These are phyloP conservation scores for Linnemannia hyalina DNA, from an alignment of 192 early-diverging fungal species.

Conservation along the genomic window DNA sequence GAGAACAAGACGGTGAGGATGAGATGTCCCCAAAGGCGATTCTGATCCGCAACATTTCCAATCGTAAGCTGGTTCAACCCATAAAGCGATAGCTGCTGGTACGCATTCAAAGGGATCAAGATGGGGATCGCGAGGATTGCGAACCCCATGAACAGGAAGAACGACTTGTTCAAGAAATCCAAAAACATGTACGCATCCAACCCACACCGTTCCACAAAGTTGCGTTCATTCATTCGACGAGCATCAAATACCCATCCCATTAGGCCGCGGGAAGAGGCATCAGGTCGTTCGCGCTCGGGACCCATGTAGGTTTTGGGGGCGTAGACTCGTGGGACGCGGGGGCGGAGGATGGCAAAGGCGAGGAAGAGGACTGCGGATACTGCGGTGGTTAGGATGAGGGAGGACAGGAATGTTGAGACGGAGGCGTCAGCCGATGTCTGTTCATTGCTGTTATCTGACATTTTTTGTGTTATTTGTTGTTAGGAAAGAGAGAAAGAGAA, in stretches of 20 bases:
- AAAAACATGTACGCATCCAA: conserved; percentile 84
- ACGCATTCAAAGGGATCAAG: conserved; percentile 77
- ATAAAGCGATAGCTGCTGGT: conserved; percentile 57
- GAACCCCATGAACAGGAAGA: conserved; percentile 71
- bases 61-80: conserved; percentile 77
- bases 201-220: conserved; percentile 66
- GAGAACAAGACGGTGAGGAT: conserved; percentile 63
- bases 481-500: no score
- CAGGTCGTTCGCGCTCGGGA: conserved; percentile 58
- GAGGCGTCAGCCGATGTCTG: conserved; percentile 59
- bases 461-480: background rate
- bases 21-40: conserved; percentile 78
- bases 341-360: conserved; percentile 74
- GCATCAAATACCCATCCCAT: conserved; percentile 72
- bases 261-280: conserved; percentile 40
- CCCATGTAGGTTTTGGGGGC: conserved; percentile 77
- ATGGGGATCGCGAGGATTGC: conserved; percentile 66
- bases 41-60: conserved; percentile 71
- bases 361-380: conserved; percentile 65
- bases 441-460: background rate
- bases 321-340: conserved; percentile 74
- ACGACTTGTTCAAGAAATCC: conserved; percentile 73
- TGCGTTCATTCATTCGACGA: conserved; percentile 55
- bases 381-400: conserved; percentile 74
- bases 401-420: conserved; percentile 74